Base-by-base conservation (phyloP, 2,329 filamentous ascomycete genomes). In the Colletotrichum sansevieriae region DNA sequence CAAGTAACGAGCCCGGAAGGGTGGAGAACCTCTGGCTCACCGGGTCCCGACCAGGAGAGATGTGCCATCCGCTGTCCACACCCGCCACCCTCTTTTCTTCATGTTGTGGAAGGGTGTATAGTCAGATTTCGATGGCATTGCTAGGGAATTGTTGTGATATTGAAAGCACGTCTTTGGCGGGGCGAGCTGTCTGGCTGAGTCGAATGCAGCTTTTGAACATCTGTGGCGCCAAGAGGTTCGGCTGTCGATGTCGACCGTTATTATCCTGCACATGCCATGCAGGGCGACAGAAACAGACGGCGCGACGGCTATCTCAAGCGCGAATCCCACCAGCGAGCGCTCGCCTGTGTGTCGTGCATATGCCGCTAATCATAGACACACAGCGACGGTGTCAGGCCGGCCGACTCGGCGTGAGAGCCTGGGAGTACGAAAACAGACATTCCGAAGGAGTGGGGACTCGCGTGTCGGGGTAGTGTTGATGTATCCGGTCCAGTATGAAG, bases 331-430 rank as follows among this genome's bases (percentile, higher is more conserved):
- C 64, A 70, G 63, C 68, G 59, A 39, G 37, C 60, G 62, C 61
- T 59, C 58, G 70, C 61, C 66, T 37, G 58, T 70, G 66, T 72
- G 69, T 70, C 70, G 69, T 72, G 71, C 71, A 71, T 71, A 71
- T 72, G 69, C 65, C 69, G 65, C 70, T 71, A 64, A 70, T 47
- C 33, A 51, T 57, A 41, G 49, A 62, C 47, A 67, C 41, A 65
- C 60, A 65, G 63, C 67, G 60, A 69, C 39, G 44, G 65, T 58
- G 68, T 49, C 56, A 59, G 44, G 55, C 54, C 60, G 41, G 64
- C 58, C 56, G 56, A 69, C 62, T 51, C 35, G 52, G 52, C 57
- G 52, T 33, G 63, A 70, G 29, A 59, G 64, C 44, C 18, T 56
- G 51, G 56, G 61, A 65, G 37, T 43, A 65, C 56, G 29, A 44